These are phyloP conservation scores for Prinsepia uniflora DNA, from an alignment of 306 rosid genomes.

Conservation along the genomic window DNA sequence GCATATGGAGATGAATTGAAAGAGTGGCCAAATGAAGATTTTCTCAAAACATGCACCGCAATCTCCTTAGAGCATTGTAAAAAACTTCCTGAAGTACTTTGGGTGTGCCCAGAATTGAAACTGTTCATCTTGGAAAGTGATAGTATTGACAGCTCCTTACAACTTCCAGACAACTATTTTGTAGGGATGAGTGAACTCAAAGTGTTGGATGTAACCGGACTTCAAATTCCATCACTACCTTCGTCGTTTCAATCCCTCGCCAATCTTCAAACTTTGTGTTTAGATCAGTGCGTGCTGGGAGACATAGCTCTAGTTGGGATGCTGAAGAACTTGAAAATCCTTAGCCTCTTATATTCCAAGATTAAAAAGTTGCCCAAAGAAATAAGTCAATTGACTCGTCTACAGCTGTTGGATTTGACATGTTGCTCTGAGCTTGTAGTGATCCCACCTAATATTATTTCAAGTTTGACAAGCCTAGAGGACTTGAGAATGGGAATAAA, in stretches of 20 bases:
- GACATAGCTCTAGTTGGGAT: conserved; percentile 27
- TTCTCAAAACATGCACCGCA: conserved; percentile 16
- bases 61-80: too few relatives aligned
- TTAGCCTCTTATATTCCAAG: conserved; percentile 31
- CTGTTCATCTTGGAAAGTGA: neutral
- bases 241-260: conserved; percentile 8
- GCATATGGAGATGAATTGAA: conserved; percentile 1
- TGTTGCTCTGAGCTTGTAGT: conserved; percentile 32
- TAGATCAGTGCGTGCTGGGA: conserved; percentile 30
- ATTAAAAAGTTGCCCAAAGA: conserved; percentile 25
- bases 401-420: conserved; percentile 38
- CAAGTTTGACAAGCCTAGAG: conserved; percentile 31
- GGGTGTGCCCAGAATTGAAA: conserved; percentile 7
- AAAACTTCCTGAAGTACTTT: conserved; percentile 11
- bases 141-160: too few relatives aligned
- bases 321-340: conserved; percentile 35
- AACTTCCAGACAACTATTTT: neutral
- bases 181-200: conserved; percentile 11
- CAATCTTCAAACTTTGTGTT: conserved; percentile 32
- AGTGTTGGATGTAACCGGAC: conserved; percentile 22
- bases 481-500: conserved; percentile 39
- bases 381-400: conserved; percentile 28
- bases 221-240: conserved; percentile 7
- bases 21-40: conserved; percentile 15
- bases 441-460: conserved; percentile 27